Conservation (phyloP, 78 protist species). For the Dictyostelium firmibasis region DNA sequence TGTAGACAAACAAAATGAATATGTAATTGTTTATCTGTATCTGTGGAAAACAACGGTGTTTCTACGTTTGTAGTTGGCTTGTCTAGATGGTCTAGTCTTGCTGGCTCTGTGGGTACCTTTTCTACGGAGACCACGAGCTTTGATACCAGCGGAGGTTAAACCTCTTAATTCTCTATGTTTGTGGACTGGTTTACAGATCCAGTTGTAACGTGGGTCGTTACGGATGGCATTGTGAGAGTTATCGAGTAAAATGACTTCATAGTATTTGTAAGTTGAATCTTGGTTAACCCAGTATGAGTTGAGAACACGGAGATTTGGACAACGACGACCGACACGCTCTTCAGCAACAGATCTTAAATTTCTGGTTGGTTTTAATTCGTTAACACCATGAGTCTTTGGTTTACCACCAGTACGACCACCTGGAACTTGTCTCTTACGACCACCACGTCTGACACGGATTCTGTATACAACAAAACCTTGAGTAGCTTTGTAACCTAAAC, state of each 20-base stretch:
- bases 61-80: conserved; percentile 97
- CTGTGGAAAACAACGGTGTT: conserved; percentile 94
- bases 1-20: background rate
- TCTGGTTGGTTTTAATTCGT: conserved; percentile 93
- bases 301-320: conserved; percentile 98
- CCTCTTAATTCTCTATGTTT: conserved; percentile 98
- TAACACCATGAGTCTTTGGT: conserved; percentile 97
- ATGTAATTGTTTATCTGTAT: conserved; percentile 92
- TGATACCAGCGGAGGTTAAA: conserved; percentile 98
- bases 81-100: conserved; percentile 95
- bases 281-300: conserved; percentile 99
- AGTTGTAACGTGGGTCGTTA: conserved; percentile 98
- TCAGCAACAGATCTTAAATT: conserved; percentile 96
- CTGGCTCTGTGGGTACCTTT: conserved; percentile 88
- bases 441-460: conserved; percentile 98
- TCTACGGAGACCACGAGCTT: conserved; percentile 92
- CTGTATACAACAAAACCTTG: conserved; percentile 96
- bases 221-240: conserved; percentile 97
- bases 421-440: conserved; percentile 95
- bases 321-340: conserved; percentile 96
- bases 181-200: conserved; percentile 96
- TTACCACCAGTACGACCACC: conserved; percentile 99
- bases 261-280: conserved; percentile 98
- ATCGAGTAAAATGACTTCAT: conserved; percentile 99
- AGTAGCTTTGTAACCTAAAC: conserved; percentile 99